These are phyloP conservation scores for Tylopilus subfusipes DNA, from an alignment of 768 basidiomycete genomes.

Conservation along the genomic window DNA sequence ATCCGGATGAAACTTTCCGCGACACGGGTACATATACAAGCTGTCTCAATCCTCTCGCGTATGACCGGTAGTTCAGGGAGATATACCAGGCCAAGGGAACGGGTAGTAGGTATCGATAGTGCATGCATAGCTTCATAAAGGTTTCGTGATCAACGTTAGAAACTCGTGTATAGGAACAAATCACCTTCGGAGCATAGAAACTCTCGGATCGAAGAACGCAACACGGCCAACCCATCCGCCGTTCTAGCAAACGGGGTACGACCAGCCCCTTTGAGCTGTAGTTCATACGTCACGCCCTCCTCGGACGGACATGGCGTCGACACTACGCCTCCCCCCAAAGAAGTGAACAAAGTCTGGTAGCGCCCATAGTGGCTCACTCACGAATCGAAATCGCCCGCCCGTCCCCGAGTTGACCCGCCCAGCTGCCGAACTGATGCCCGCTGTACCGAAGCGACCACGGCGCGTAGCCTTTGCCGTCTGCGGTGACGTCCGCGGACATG, in stretches of 20 bases:
- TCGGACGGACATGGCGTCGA: slow-evolving; percentile 70
- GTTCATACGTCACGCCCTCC: slow-evolving; percentile 60
- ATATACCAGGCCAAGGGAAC: slow-evolving; percentile 76
- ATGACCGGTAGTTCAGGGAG: slow-evolving; percentile 69
- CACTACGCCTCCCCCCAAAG: slow-evolving; percentile 40
- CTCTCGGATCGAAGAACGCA: slow-evolving; percentile 93
- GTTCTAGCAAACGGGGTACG: slow-evolving; percentile 90
- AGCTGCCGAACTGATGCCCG: slow-evolving; percentile 85
- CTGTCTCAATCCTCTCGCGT: slow-evolving; percentile 71
- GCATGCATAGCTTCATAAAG: slow-evolving; percentile 63
- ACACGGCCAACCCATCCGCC: slow-evolving; percentile 92
- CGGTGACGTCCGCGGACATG: slow-evolving; percentile 37
- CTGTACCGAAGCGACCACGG: slow-evolving; percentile 90
- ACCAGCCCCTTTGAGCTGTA: slow-evolving; percentile 94
- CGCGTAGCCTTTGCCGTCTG: slow-evolving; percentile 35
- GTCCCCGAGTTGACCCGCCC: slow-evolving; percentile 95
- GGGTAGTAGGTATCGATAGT: slow-evolving; percentile 82
- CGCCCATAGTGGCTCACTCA: slow-evolving; percentile 28
- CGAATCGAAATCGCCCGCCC: slow-evolving; percentile 90
- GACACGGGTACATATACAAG: slow-evolving; percentile 72
- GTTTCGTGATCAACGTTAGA: slow-evolving; percentile 34
- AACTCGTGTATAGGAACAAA: neutral
- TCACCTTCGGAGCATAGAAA: slow-evolving; percentile 87
- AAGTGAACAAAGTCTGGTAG: neutral
- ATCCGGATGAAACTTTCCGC: slow-evolving; percentile 91